phyloP scores from a whole-genome alignment of 352 stramenopile species.

The Pythium sp. region DNA sequence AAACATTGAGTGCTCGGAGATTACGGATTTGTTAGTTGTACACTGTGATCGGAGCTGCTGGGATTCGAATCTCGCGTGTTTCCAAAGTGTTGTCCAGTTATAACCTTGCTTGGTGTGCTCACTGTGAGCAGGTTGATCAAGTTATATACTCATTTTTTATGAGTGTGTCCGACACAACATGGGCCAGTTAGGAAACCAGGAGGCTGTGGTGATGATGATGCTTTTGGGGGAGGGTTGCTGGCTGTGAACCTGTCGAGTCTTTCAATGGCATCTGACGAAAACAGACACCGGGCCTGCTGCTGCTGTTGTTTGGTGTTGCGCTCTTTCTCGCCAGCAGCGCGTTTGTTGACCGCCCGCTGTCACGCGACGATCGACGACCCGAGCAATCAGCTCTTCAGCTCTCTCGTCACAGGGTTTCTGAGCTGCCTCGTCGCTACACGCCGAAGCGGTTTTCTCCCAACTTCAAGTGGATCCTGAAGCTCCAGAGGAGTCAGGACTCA shows the following conservation, averaged over 20 bases:
- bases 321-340: not conserved
- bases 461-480: slow-evolving; percentile 14
- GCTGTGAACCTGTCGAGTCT: not conserved
- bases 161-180: not conserved
- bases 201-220: too few relatives aligned
- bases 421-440: slow-evolving; percentile 6
- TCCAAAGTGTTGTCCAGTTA: too few relatives aligned
- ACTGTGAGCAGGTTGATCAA: not conserved
- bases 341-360: slow-evolving; percentile 7
- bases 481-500: not conserved
- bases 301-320: not conserved
- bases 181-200: not conserved
- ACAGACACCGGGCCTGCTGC: not conserved
- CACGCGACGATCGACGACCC: slow-evolving; percentile 9
- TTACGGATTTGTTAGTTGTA: too few relatives aligned
- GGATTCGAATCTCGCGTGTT: too few relatives aligned
- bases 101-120: too few relatives aligned
- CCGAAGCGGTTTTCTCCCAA: not conserved
- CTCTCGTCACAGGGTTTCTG: not conserved
- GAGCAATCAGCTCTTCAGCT: not conserved
- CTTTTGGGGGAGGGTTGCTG: too few relatives aligned
- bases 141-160: too few relatives aligned
- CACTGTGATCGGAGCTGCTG: too few relatives aligned
- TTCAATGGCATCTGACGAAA: not conserved
- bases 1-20: not conserved